Base-by-base conservation (phyloP, 805 yeast genomes). In the Kregervanrija delftensis region DNA sequence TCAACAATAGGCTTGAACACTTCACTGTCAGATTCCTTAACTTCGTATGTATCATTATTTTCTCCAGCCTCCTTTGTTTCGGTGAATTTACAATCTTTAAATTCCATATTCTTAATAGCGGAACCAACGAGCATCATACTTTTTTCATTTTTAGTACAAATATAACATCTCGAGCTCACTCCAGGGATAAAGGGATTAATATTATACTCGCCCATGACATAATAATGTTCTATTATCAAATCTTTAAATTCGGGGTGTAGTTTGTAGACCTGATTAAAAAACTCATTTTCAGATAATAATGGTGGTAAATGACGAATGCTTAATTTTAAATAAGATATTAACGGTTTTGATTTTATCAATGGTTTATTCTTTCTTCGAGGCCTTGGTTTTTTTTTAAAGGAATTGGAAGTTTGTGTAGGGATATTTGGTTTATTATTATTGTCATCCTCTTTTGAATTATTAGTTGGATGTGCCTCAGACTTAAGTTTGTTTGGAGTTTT, bases 301-400 rank as follows among this genome's bases (percentile, higher is more conserved):
- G 79, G 76, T 2, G 80, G 80, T 11, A 76, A 55, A 8, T 68
- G 54, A 43, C 80, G 63, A 2, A 74, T 57, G 0, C 58, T 61
- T 2, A 70, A 39, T 46, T 69, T 69, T n/a, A 46, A 43, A 30
- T 31, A 47, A 28, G 45, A 40, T 11, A 17, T 4, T 8, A 11
- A 10, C 30, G 40, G 15, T 38, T 11, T n/a, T 11, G 22, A 38
- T 15, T 11, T 11, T 30, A 12, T 30, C 11, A 15, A n/a, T 9
- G n/a, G 14, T 15, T 31, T 10, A 11, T 13, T 31, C 14, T 30
- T 31, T 15, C 14, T 13, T 5, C 30, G 50, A 50, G 55, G 37
- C 48, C 28, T 22, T 22, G 4, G 28, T 6, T 22, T 22, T 22
- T 22, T 22, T 6, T 6, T 22, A 6, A 22, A 22, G 8, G 28